Base-by-base conservation (phyloP, 768 basidiomycete genomes). In the Boletus eberwhitei region DNA sequence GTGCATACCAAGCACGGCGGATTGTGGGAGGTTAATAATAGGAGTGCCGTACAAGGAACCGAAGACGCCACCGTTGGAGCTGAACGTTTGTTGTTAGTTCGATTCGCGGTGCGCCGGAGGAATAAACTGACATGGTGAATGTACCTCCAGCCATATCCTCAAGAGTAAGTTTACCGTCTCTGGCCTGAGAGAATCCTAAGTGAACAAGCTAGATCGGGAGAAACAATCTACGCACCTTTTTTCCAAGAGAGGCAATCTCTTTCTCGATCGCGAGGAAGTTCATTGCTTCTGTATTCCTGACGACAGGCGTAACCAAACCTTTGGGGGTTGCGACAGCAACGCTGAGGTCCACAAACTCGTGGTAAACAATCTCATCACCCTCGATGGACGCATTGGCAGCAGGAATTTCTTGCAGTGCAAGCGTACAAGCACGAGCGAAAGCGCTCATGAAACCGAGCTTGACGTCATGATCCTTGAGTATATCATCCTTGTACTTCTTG, bases 371-470 rank as follows among this genome's bases (percentile, higher is more conserved):
- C 70, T 93, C 87, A 51, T 96, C 91, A 32, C 88, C 91, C 65
- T 97, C 95, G 63, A 98, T 96, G 54, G 85, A 86, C 24, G 95
- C 96, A 70, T 99, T 98, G 46, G 93, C 95, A 4, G 84, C 84
- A 12, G 94, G 94, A 59, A 99, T 90, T 74, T 98, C 95, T 71
- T 87, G 82, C 60, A 98, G 75, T 11, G 92, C 93, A 31, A 98
- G 75, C 31, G 81, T 75, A 45, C 83, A 88, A 4, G 97, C 97
- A 63, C 85, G 87, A 40, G 94, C 90, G 67, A 99, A 98, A 43
- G 93, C 94, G 59, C 88, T 89, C 96, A 99, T 99, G 83, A 90
- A 98, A 16, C 97, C 96, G 58, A 99, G 83, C 73, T 98, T 98
- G 71, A 98, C 87, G 48, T 93, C 95, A 62, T 94, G 88, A 67